A percentile compares a stretch with the other conserved stretches of the same genome.
These are phyloP conservation scores for Naegleria gruberi DNA, from an alignment of 208 protist genomes.

Conservation along the genomic window DNA sequence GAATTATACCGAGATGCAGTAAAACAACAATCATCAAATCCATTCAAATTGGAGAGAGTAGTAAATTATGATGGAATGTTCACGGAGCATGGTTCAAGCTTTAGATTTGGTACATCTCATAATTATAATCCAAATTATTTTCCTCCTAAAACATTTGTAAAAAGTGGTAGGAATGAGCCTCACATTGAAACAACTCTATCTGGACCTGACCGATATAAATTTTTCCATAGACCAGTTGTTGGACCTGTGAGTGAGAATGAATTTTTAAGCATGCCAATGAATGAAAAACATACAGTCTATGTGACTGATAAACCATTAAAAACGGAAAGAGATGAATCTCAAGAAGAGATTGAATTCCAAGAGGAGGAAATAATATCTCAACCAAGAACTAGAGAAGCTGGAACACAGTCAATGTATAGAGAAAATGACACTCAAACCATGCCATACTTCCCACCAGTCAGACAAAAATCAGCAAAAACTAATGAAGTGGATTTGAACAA, in stretches of 20 bases:
- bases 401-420: not conserved
- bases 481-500: not conserved
- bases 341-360: not conserved
- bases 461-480: not conserved
- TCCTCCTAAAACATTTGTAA: not conserved
- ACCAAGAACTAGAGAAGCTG: not conserved
- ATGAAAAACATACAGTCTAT: not conserved
- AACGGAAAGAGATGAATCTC: not conserved
- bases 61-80: not conserved
- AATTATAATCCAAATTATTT: not conserved
- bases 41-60: not conserved
- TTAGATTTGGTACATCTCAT: not conserved
- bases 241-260: not conserved
- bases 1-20: not conserved
- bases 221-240: not conserved
- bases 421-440: conserved; percentile 8
- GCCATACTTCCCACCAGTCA: not conserved
- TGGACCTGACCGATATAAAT: not conserved
- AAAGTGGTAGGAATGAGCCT: not conserved
- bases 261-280: not conserved
- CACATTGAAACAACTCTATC: not conserved
- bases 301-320: not conserved
- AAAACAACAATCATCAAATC: not conserved
- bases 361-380: not conserved
- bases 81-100: not conserved